Percentiles rank a stretch among this genome's conserved stretches.
Conservation (phyloP, 306 rosid species). For the Cucumis sativus region Cucumber_9930_V3 NC_026659.2:31290001-31290500, state of each 20-base stretch:
- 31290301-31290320: constrained; percentile 44
- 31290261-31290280: constrained; percentile 28
- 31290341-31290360: constrained; percentile 32
- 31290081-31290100: constrained; percentile 51
- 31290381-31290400: constrained; percentile 41
- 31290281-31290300: constrained; percentile 32
- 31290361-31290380: constrained; percentile 43
- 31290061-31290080: constrained; percentile 35
- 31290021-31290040: constrained; percentile 50
- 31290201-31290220: constrained; percentile 37
- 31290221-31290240: constrained; percentile 52
- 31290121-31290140: constrained; percentile 41
- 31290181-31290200: constrained; percentile 31
- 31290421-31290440: constrained; percentile 42
- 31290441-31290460: constrained; percentile 17
- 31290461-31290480: no score
- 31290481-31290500: no score
- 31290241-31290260: constrained; percentile 35
- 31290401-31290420: constrained; percentile 33
- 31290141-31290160: constrained; percentile 66
- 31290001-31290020: constrained; percentile 62
- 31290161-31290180: constrained; percentile 71
- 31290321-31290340: constrained; percentile 40
- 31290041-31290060: constrained; percentile 51
- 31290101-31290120: constrained; percentile 40